Conservation (phyloP, 139 green algal species). For the Picochlorum sp. region DNA sequence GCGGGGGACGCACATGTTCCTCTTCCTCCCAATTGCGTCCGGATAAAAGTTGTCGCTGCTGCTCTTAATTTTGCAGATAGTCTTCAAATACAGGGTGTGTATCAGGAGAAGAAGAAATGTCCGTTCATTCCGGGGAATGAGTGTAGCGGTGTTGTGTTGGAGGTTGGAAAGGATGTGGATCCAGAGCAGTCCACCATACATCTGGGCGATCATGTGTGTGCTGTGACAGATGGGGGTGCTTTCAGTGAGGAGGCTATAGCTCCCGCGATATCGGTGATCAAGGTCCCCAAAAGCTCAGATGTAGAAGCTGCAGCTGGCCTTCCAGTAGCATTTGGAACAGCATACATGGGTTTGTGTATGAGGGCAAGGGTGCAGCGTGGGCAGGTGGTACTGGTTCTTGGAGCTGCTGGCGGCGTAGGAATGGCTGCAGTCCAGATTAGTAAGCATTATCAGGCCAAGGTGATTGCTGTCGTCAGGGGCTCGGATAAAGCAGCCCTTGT, state of each 20-base stretch:
- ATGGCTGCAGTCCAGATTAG: slow-evolving; percentile 69
- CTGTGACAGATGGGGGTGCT: slow-evolving; percentile 44
- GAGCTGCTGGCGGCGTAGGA: slow-evolving; percentile 76
- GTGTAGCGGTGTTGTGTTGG: slow-evolving; percentile 54
- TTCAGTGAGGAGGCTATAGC: slow-evolving; percentile 67
- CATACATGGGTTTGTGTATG: slow-evolving; percentile 67
- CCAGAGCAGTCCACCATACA: slow-evolving; percentile 23
- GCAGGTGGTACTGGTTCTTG: slow-evolving; percentile 76
- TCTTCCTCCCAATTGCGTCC: slow-evolving; percentile 22
- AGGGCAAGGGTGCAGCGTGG: slow-evolving; percentile 49
- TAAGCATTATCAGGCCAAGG: slow-evolving; percentile 37
- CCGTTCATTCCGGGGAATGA: slow-evolving; percentile 81
- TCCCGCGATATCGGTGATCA: slow-evolving; percentile 27
- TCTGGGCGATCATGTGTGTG: slow-evolving; percentile 59
- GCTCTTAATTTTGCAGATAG: slow-evolving; percentile 70
- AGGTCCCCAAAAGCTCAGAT: slow-evolving; percentile 27
- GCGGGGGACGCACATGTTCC: background rate
- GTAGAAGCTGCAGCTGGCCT: slow-evolving; percentile 46
- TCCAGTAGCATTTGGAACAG: slow-evolving; percentile 77
- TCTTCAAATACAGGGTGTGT: slow-evolving; percentile 43
- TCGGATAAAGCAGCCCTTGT: slow-evolving; percentile 32
- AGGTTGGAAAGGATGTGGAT: slow-evolving; percentile 54
- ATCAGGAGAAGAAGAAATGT: slow-evolving; percentile 52
- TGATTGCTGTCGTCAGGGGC: slow-evolving; percentile 31
- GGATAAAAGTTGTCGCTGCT: slow-evolving; percentile 36